Conservation (phyloP, 2,329 filamentous ascomycete genomes). For the Colletotrichum sp. region DNA sequence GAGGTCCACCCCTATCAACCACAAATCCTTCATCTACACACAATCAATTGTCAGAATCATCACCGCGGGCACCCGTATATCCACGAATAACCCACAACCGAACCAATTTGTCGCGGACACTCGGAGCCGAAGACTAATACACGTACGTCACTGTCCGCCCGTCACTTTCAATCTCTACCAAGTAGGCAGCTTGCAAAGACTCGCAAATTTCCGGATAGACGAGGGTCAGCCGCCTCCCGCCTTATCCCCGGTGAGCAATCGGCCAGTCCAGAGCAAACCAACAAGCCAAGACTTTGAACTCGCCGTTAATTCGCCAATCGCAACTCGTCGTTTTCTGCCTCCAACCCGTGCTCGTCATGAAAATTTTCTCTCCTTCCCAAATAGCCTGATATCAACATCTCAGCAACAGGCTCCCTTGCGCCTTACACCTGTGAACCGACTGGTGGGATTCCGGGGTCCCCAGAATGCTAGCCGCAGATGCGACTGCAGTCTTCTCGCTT, state of each 20-base stretch:
- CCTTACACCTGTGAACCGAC: neutral
- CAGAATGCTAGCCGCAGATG: slow-evolving; percentile 10
- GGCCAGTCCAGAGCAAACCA: neutral
- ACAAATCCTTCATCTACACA: neutral
- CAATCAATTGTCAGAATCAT: neutral
- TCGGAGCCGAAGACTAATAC: neutral
- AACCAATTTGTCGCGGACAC: neutral
- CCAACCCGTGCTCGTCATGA: neutral
- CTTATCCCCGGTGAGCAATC: neutral
- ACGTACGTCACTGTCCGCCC: neutral
- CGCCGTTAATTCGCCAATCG: neutral
- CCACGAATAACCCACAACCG: neutral
- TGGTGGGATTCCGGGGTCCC: slow-evolving; percentile 17
- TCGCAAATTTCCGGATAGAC: neutral
- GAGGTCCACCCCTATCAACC: neutral
- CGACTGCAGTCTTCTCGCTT: neutral
- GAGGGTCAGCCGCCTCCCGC: neutral
- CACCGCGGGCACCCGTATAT: neutral
- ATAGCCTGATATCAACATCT: slow-evolving; percentile 15
- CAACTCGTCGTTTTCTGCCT: neutral
- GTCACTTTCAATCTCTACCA: neutral
- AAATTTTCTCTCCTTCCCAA: neutral
- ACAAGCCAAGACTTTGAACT: neutral
- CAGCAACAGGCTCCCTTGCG: neutral
- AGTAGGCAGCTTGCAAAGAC: neutral